phyloP scores from a whole-genome alignment of 192 early-diverging fungal genomes.

The Coemansia sp. region DNA sequence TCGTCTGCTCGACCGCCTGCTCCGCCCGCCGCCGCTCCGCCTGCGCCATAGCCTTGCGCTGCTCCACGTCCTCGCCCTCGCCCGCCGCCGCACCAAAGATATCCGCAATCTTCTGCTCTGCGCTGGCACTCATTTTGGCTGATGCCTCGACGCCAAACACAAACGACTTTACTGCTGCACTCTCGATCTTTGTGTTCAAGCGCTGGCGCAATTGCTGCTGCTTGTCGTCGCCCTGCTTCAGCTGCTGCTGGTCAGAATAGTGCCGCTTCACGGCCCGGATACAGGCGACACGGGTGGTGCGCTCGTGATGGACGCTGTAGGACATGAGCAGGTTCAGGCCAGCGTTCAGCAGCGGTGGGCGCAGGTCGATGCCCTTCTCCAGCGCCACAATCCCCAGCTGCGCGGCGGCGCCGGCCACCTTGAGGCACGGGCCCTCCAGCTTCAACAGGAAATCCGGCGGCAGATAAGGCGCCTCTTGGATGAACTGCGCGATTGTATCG shows the following conservation, averaged over 20 bases:
- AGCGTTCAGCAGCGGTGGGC: slow-evolving; percentile 24
- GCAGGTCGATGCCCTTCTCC: slow-evolving; percentile 38
- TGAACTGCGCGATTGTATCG: slow-evolving; percentile 22
- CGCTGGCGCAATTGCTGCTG: too few species aligned
- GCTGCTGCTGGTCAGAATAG: slow-evolving; percentile 12
- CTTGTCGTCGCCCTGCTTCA: too few species aligned
- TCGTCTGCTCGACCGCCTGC: slow-evolving; percentile 4
- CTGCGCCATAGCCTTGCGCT: slow-evolving; percentile 6
- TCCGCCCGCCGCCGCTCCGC: slow-evolving; percentile 17
- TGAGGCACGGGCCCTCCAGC: slow-evolving; percentile 18
- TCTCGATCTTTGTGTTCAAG: slow-evolving; percentile 34
- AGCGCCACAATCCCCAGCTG: slow-evolving; percentile 29
- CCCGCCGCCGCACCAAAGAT: neutral
- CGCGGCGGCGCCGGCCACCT: slow-evolving; percentile 12
- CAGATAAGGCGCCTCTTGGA: slow-evolving; percentile 31
- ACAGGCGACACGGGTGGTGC: slow-evolving; percentile 30
- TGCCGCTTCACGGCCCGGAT: slow-evolving; percentile 40
- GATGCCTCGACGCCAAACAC: neutral
- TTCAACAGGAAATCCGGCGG: slow-evolving; percentile 4
- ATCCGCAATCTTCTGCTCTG: neutral
- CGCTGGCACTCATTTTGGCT: neutral
- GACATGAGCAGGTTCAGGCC: slow-evolving; percentile 32
- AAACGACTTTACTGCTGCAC: slow-evolving; percentile 4
- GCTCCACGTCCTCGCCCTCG: neutral
- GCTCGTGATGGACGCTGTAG: slow-evolving; percentile 24